These are phyloP conservation scores for Cyclostephanos invisitatus DNA, from an alignment of 108 stramenopile genomes.

Conservation along the genomic window DNA sequence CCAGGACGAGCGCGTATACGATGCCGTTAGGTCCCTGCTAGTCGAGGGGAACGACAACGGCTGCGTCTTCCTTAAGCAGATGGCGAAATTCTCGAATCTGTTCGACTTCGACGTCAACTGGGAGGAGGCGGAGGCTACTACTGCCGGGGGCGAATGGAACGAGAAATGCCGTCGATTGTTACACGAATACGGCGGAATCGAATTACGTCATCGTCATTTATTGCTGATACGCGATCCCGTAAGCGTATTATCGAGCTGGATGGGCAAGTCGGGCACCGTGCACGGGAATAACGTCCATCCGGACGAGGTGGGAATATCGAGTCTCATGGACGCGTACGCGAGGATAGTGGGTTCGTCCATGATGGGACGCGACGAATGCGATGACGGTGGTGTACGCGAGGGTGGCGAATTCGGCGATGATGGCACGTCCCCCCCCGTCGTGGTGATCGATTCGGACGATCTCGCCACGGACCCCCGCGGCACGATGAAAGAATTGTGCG, in stretches of 20 bases:
- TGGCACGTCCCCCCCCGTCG: conserved; percentile 1
- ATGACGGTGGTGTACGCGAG: background rate
- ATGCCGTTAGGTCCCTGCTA: conserved; percentile 47
- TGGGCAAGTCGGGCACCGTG: conserved; percentile 45
- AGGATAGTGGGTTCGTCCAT: conserved; percentile 34
- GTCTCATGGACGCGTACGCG: conserved; percentile 74
- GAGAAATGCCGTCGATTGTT: conserved; percentile 12
- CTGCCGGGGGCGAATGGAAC: conserved; percentile 22
- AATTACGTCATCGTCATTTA: conserved; percentile 68
- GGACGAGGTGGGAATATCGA: conserved; percentile 83
- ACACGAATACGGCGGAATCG: conserved; percentile 14
- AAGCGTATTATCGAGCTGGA: conserved; percentile 72
- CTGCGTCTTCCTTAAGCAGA: conserved; percentile 90
- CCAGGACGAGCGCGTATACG: conserved; percentile 59
- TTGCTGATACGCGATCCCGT: conserved; percentile 71
- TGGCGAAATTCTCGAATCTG: conserved; percentile 80
- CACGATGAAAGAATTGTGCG: conserved; percentile 54
- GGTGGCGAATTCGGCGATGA: background rate
- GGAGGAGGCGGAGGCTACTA: conserved; percentile 22
- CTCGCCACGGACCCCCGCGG: conserved; percentile 65
- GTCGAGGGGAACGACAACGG: conserved; percentile 21
- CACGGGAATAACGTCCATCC: conserved; percentile 68
- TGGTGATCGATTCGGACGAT: conserved; percentile 85
- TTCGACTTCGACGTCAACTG: conserved; percentile 72
- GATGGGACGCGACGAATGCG: background rate